Evolutionary conservation across 495 filamentous ascomycete species (phyloP), one percentile per base, ranked within the genome.

Genomic region (Aspergillus sparsus): DNA sequence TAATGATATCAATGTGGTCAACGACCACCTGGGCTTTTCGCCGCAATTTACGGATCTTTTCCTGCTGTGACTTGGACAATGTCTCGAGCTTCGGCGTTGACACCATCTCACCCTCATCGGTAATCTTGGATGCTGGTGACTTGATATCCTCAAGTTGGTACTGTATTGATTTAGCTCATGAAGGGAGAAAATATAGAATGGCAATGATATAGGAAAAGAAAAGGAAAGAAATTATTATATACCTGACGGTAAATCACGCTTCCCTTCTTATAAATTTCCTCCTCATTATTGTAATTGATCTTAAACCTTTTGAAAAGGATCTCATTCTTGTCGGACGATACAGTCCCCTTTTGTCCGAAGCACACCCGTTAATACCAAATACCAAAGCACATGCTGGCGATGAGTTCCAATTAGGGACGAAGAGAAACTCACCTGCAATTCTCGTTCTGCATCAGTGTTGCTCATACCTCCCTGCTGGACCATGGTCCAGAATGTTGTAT

Each of bases 201-300:
- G 49, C 15, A 11, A 27, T 27, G 45, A 16, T 5, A 53, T 7
- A 16, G 7, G 7, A 11, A n/a, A 42, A 41, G 16, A 18, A 47
- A n/a, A n/a, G 35, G 16, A 18, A n/a, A 42, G 32, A 51, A 45
- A 3, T 0, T 31, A 0, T 37, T 0, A 42, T 34, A 61, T 75
- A 93, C 91, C 74, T 93, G 88, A 60, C 94, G 84, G 67, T 90
- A 94, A 7, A 96, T 67, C 2, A 97, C 87, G 57, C 89, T 97
- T 8, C 94, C 94, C 71, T 97, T 98, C 74, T 88, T 94, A 71
- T 86, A 96, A 4, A 94, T 91, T 49, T 95, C 92, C 0, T 84
- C 83, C 71, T 98, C 94, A 64, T 96, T 92, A 74, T 98, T 98
- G 76, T 98, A 98, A 68, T 98, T 98, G 64, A 97, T 93, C 3